Percentiles rank a stretch among this genome's conserved stretches.
phyloP scores from a whole-genome alignment of 768 basidiomycete species.

The Pleurotus platypus region DNA sequence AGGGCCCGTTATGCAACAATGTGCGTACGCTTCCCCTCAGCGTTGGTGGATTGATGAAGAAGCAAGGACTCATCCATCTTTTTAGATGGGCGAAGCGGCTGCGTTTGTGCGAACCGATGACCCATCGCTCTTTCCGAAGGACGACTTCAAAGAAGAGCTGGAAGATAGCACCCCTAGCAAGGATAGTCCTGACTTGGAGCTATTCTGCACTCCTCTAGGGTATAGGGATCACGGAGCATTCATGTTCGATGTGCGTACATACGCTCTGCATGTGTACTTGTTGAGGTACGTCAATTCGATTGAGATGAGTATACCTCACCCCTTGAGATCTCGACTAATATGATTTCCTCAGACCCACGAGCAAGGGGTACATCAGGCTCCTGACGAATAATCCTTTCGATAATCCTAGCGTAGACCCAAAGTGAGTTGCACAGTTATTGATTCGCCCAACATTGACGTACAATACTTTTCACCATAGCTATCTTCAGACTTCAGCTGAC shows the following conservation, averaged over 20 bases:
- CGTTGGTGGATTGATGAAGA: too few relatives aligned
- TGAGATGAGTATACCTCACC: background rate
- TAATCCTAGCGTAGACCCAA: constrained; percentile 40
- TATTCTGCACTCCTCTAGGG: constrained; percentile 40
- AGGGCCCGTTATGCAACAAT: constrained; percentile 53
- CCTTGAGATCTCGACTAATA: background rate
- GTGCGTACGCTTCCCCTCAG: constrained; percentile 27
- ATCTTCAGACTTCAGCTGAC: constrained; percentile 38
- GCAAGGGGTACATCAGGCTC: constrained; percentile 34
- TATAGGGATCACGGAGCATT: constrained; percentile 28
- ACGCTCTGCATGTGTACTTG: constrained; percentile 37
- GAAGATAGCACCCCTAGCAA: constrained; percentile 42
- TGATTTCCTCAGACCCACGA: constrained; percentile 32
- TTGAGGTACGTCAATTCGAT: constrained; percentile 27
- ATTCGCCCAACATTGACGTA: too few relatives aligned
- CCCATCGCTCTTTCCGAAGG: constrained; percentile 39
- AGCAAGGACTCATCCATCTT: too few relatives aligned
- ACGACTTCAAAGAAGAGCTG: constrained; percentile 30
- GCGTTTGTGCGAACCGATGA: constrained; percentile 60
- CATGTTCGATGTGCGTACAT: constrained; percentile 25
- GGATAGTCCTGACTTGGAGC: constrained; percentile 46
- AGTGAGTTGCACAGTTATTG: constrained; percentile 24
- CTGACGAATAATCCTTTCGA: constrained; percentile 40
- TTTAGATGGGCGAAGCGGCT: constrained; percentile 48
- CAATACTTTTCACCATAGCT: constrained; percentile 22